Evolutionary conservation across 495 filamentous ascomycete genomes (phyloP).

Genomic region (Podospora bellae-mahoneyi): DNA sequence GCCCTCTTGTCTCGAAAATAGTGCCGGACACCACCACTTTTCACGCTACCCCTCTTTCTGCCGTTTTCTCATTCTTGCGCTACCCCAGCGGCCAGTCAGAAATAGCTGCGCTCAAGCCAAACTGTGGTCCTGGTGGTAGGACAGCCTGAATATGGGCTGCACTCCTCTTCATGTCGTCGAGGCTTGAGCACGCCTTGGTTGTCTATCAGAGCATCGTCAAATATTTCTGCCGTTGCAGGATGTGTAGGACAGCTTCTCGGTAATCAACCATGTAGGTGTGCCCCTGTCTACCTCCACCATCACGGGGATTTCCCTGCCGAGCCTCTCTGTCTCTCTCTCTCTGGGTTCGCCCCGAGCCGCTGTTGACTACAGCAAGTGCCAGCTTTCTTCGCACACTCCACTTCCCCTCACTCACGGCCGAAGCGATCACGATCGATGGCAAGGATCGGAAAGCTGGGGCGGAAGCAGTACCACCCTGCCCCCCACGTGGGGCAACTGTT

Average conservation of each 20-base stretch:
- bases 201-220: neutral
- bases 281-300: neutral
- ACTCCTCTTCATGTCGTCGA: neutral
- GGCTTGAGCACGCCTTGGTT: neutral
- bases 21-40: neutral
- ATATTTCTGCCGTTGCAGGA: neutral
- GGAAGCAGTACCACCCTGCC: neutral
- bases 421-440: neutral
- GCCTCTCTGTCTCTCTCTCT: neutral
- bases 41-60: neutral
- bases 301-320: neutral
- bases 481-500: neutral
- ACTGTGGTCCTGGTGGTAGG: neutral
- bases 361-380: neutral
- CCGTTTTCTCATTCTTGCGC: neutral
- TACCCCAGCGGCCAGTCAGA: neutral
- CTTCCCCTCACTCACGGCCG: neutral
- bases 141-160: neutral
- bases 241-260: neutral
- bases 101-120: neutral
- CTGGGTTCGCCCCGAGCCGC: neutral
- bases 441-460: neutral
- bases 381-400: neutral
- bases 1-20: neutral
- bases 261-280: neutral